Evolutionary conservation across 1,284 basidiomycete species (phyloP).

Genomic region (Fereydounia khargensis): DNA sequence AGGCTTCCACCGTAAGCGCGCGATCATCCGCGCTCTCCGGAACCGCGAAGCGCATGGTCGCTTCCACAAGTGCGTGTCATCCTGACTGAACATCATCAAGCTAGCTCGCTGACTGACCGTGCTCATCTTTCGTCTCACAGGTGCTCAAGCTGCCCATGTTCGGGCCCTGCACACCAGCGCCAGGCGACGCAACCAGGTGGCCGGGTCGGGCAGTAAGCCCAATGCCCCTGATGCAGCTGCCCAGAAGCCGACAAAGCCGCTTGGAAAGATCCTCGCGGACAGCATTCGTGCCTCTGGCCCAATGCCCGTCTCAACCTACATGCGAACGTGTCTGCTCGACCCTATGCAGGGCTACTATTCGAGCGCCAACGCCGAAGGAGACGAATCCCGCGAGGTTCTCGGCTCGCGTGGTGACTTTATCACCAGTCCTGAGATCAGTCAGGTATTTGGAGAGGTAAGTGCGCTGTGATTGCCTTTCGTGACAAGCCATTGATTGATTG

Average conservation of each 20-base stretch:
- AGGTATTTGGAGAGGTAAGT: conserved; percentile 94
- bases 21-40: not conserved
- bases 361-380: conserved; percentile 18
- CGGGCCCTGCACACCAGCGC: no score
- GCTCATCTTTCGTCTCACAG: no score
- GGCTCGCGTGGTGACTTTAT: conserved; percentile 88
- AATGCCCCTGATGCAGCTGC: not conserved
- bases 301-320: conserved; percentile 53
- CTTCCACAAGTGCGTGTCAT: no score
- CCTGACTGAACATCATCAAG: no score
- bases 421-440: conserved; percentile 93
- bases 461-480: conserved; percentile 1
- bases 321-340: conserved; percentile 53
- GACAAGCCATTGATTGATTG: not conserved
- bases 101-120: no score
- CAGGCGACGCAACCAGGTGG: no score
- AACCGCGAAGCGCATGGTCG: not conserved
- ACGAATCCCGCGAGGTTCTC: conserved; percentile 66
- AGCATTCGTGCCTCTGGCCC: conserved; percentile 40
- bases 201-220: no score
- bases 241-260: conserved; percentile 12
- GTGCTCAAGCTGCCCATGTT: no score
- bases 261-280: conserved; percentile 26
- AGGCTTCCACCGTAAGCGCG: no score
- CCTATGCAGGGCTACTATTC: conserved; percentile 54